Percentiles rank a stretch among this genome's conserved stretches.
These are phyloP conservation scores for Capronia epimyces DNA, from an alignment of 2,329 filamentous ascomycete genomes.

Conservation along the genomic window DNA sequence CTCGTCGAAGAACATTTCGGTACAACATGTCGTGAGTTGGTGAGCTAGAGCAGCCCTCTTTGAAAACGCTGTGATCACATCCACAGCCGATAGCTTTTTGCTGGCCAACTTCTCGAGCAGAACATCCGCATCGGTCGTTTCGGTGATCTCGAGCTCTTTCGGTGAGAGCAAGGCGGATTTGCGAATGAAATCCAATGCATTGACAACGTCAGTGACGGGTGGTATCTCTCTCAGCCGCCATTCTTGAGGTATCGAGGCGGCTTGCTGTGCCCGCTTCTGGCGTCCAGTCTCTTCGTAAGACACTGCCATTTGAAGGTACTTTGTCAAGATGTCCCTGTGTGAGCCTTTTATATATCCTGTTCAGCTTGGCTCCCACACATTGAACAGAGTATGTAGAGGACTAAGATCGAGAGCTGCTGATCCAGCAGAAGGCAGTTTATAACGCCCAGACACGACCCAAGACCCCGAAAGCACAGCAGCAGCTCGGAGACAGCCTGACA, in stretches of 20 bases:
- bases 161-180: conserved; percentile 4
- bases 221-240: background rate
- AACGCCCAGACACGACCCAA: no score
- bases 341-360: no score
- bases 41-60: conserved; percentile 43
- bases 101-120: conserved; percentile 11
- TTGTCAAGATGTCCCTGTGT: no score
- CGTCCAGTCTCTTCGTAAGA: no score
- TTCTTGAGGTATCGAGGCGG: background rate
- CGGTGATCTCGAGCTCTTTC: conserved; percentile 12
- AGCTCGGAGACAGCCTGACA: no score
- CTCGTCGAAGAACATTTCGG: conserved; percentile 8
- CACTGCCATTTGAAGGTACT: no score
- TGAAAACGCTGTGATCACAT: conserved; percentile 52
- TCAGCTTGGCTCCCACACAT: no score
- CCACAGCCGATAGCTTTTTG: conserved; percentile 21
- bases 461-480: no score
- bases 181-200: background rate
- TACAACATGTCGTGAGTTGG: conserved; percentile 29
- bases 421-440: no score
- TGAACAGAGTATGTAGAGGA: no score
- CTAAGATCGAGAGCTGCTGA: no score
- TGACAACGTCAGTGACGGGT: background rate
- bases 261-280: no score
- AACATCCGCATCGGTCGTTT: conserved; percentile 1